These are phyloP conservation scores for Phytophthora crassamura DNA, from an alignment of 352 stramenopile species.

Conservation along the genomic window DNA sequence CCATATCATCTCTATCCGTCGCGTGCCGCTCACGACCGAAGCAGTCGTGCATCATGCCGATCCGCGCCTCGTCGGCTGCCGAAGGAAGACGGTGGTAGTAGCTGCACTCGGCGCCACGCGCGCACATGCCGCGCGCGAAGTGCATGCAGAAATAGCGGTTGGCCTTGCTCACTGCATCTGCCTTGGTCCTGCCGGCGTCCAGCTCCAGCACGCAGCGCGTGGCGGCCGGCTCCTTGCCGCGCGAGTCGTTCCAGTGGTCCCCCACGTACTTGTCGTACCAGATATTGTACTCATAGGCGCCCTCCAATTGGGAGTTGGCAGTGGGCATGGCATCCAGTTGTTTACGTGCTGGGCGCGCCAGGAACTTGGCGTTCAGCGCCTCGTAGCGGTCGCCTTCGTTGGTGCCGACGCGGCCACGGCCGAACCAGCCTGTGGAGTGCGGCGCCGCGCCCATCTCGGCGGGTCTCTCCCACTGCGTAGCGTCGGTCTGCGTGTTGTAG, in stretches of 20 bases:
- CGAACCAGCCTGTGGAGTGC: slow-evolving; percentile 93
- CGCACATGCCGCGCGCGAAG: slow-evolving; percentile 93
- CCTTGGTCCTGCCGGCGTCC: slow-evolving; percentile 93
- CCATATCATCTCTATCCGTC: slow-evolving; percentile 94
- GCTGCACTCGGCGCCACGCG: slow-evolving; percentile 87
- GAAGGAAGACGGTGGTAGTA: slow-evolving; percentile 93
- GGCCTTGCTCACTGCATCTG: slow-evolving; percentile 85
- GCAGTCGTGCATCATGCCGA: slow-evolving; percentile 93
- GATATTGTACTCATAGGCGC: slow-evolving; percentile 95
- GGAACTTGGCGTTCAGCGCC: slow-evolving; percentile 83
- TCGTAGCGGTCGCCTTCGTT: slow-evolving; percentile 81
- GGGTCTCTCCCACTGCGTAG: slow-evolving; percentile 92
- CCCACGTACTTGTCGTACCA: slow-evolving; percentile 95
- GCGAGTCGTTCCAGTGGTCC: slow-evolving; percentile 89
- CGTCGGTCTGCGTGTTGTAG: slow-evolving; percentile 90
- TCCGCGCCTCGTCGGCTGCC: slow-evolving; percentile 69
- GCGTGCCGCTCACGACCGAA: slow-evolving; percentile 93
- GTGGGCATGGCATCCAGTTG: slow-evolving; percentile 91
- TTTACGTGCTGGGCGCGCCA: slow-evolving; percentile 88
- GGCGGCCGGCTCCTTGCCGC: slow-evolving; percentile 85
- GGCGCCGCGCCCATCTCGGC: slow-evolving; percentile 92
- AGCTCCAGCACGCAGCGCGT: slow-evolving; percentile 86
- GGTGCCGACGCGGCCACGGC: slow-evolving; percentile 85
- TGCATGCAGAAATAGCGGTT: slow-evolving; percentile 93
- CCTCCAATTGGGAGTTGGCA: slow-evolving; percentile 89